A percentile compares a stretch with the other conserved stretches of the same genome.
Evolutionary conservation across 257 asterid species (phyloP).

Genomic region (Salvia miltiorrhiza): DNA sequence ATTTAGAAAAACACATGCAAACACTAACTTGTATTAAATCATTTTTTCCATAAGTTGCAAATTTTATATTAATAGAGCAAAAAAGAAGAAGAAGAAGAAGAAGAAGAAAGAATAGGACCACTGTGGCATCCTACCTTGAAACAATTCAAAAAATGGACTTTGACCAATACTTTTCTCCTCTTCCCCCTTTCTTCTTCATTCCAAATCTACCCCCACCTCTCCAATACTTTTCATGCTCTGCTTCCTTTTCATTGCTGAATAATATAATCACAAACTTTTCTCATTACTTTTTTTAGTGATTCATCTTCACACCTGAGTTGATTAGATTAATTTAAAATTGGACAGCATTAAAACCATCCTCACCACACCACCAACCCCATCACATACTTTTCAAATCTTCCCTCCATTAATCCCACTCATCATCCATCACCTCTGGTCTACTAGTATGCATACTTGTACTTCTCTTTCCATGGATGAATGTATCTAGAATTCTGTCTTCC

Average conservation of each 20-base stretch:
- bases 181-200: neutral
- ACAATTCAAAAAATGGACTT: constrained; percentile 55
- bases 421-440: neutral
- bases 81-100: too few species aligned
- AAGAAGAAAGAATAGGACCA: neutral
- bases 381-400: constrained; percentile 44
- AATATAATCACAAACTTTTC: constrained; percentile 4
- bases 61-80: too few species aligned
- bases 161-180: constrained; percentile 51
- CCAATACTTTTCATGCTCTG: constrained; percentile 33
- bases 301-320: constrained; percentile 8
- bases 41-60: too few species aligned
- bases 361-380: constrained; percentile 14
- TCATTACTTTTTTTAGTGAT: constrained; percentile 1
- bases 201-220: neutral
- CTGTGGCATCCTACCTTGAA: constrained; percentile 49
- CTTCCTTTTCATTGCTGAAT: constrained; percentile 18
- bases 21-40: too few species aligned
- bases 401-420: constrained; percentile 7
- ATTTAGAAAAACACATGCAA: too few species aligned
- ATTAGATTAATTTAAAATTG: neutral
- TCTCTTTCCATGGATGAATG: neutral
- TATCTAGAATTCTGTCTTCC: too few species aligned
- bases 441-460: too few species aligned
- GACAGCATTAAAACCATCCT: neutral